Evolutionary conservation across 2,329 filamentous ascomycete genomes (phyloP), one percentile per base, ranked within the genome.

Genomic region (Ascosphaera aggregata): DNA sequence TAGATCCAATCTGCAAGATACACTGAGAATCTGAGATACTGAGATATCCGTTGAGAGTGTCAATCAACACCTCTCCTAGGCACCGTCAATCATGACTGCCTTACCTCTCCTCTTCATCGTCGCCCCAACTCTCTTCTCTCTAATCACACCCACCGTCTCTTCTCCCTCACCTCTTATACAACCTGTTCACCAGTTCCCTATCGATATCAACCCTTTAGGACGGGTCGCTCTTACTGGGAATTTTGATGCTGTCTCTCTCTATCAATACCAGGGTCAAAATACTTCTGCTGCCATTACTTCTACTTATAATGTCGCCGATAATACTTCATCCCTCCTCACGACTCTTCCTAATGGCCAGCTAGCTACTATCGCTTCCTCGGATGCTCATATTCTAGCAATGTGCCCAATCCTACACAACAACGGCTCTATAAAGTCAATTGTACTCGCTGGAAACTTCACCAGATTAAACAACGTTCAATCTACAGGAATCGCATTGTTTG

Each of bases 371-470:
- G 71, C 76, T 39, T 67, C 72, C 32, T 76, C 84, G 35, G 82
- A 95, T 57, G 85, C 78, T 42, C 73, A 77, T 37, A 93, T 98
- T 51, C 69, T 75, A 51, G 69, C 81, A 45, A 89, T 98, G 79
- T 98, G 89, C 61, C 63, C 76, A 16, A 80, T 86, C 49, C 65
- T 73, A 39, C 60, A 66, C 48, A 64, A 67, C 41, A 68, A 80
- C 55, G 78, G 79, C 45, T 67, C 65, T 4, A 59, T 76, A 41
- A 64, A 69, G n/a, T 76, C 78, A 32, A 70, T 95, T 19, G 69
- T 95, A 37, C 69, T 98, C 13, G 89, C 80, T 41, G 89, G 89
- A 37, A 95, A 95, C 61, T 98, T 98, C 54, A 95, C 89, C 22
- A 91, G 81, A 54, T 61, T 98, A 44, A 80, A 76, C 42, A 74